These are phyloP conservation scores for Saccharum spontaneum DNA, from an alignment of 176 grass and related monocot species.

Conservation along the genomic window DNA sequence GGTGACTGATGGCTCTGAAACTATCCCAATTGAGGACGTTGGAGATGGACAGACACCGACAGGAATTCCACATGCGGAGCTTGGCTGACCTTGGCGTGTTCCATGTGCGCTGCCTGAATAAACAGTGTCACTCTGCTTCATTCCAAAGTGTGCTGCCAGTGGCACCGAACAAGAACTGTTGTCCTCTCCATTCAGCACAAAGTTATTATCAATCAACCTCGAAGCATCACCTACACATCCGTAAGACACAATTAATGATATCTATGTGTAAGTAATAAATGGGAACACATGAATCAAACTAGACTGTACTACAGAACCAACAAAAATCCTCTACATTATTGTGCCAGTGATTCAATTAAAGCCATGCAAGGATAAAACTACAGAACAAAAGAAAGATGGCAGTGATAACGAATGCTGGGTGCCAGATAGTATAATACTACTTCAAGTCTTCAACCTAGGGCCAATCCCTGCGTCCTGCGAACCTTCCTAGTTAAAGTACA, in stretches of 20 bases:
- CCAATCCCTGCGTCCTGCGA: not conserved
- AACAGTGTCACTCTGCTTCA: not conserved
- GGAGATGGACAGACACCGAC: conserved; percentile 24
- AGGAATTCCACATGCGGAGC: not conserved
- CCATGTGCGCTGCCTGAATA: conserved; percentile 13
- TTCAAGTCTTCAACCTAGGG: conserved; percentile 7
- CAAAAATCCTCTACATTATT: conserved; percentile 5
- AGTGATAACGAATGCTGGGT: not conserved
- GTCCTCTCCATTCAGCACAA: conserved; percentile 8
- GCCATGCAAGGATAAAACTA: not conserved
- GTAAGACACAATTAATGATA: not conserved
- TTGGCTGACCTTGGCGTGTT: conserved; percentile 9
- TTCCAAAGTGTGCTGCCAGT: not conserved
- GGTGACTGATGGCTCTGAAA: conserved; percentile 4
- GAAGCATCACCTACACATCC: conserved; percentile 32
- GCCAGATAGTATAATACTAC: not conserved
- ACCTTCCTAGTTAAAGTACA: not conserved
- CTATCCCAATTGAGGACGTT: not conserved
- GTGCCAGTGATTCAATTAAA: not conserved
- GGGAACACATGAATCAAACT: not conserved
- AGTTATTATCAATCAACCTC: conserved; percentile 18
- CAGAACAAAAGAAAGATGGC: not conserved
- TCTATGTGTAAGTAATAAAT: not conserved
- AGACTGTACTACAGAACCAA: not conserved
- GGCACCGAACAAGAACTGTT: not conserved